Conservation (phyloP, 805 yeast genomes). For the Priceomyces fermenticarens region DNA sequence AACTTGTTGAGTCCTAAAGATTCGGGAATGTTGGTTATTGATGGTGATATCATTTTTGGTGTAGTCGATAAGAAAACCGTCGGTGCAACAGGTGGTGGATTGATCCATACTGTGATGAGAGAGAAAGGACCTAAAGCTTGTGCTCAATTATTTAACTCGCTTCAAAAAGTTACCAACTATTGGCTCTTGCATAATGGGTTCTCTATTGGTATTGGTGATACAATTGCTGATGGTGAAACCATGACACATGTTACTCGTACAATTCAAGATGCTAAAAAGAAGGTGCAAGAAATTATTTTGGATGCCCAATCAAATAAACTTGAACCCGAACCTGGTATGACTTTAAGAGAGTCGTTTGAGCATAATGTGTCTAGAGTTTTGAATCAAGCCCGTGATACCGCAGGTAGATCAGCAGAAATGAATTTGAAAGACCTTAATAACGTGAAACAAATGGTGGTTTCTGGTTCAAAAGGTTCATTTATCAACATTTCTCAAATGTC, state of each 20-base stretch:
- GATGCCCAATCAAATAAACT: conserved; percentile 88
- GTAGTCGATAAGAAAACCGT: conserved; percentile 97
- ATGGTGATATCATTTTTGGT: conserved; percentile 97
- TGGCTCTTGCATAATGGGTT: conserved; percentile 97
- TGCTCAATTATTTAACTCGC: conserved; percentile 85
- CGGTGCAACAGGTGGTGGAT: conserved; percentile 98
- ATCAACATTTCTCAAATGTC: conserved; percentile 99
- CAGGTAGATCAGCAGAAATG: conserved; percentile 98
- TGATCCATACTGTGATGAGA: conserved; percentile 94
- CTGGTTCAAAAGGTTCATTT: conserved; percentile 99
- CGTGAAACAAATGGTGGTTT: conserved; percentile 98
- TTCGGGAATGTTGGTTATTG: conserved; percentile 90
- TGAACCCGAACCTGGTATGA: conserved; percentile 99
- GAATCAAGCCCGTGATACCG: conserved; percentile 98
- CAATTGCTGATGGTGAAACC: conserved; percentile 96
- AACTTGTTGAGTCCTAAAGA: conserved; percentile 84
- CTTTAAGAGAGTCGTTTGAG: conserved; percentile 96
- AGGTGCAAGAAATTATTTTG: conserved; percentile 89
- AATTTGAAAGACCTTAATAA: conserved; percentile 91
- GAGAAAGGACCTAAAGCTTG: conserved; percentile 93
- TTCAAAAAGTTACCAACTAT: conserved; percentile 92
- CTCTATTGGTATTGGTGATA: conserved; percentile 99
- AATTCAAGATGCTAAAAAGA: conserved; percentile 86
- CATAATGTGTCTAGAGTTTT: conserved; percentile 93
- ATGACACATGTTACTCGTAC: conserved; percentile 93